phyloP scores from a whole-genome alignment of 768 basidiomycete genomes.

The Aureoboletus auriporus region DNA sequence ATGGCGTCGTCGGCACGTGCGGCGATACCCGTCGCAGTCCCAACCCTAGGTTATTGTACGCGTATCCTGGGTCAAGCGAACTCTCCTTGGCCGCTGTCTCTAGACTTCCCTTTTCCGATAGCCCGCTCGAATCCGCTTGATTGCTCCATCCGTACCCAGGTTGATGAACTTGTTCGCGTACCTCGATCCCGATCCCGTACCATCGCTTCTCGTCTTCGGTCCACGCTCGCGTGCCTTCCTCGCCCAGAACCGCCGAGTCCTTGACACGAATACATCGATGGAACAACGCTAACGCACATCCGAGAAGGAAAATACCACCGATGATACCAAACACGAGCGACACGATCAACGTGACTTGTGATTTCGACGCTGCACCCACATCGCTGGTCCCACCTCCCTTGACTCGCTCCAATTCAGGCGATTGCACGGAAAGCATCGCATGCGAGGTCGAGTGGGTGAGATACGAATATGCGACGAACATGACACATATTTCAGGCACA shows the following conservation, averaged over 20 bases:
- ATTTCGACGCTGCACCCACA: slow-evolving; percentile 41
- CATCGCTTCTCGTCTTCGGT: slow-evolving; percentile 64
- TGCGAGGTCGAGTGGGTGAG: slow-evolving; percentile 71
- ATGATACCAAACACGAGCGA: slow-evolving; percentile 59
- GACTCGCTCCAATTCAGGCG: slow-evolving; percentile 35
- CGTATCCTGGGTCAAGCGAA: slow-evolving; percentile 11
- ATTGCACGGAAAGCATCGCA: slow-evolving; percentile 50
- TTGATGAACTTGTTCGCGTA: slow-evolving; percentile 11
- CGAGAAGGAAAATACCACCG: slow-evolving; percentile 55
- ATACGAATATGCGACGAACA: slow-evolving; percentile 66
- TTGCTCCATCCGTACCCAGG: slow-evolving; percentile 31
- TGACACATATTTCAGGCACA: slow-evolving; percentile 41
- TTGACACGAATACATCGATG: slow-evolving; percentile 54
- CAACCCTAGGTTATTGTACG: slow-evolving; percentile 33
- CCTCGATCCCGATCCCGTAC: slow-evolving; percentile 51
- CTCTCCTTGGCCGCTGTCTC: slow-evolving; percentile 21
- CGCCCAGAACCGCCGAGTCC: slow-evolving; percentile 57
- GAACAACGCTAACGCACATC: slow-evolving; percentile 50
- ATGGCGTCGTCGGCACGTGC: slow-evolving; percentile 39
- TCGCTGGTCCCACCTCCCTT: slow-evolving; percentile 30
- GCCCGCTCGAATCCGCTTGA: slow-evolving; percentile 24
- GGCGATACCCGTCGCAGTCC: slow-evolving; percentile 50
- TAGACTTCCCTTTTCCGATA: slow-evolving; percentile 31
- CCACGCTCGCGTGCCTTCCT: slow-evolving; percentile 55
- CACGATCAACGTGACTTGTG: slow-evolving; percentile 52